Evolutionary conservation across 148 eudicot genomes (phyloP).

Genomic region (Simmondsia chinensis): DNA sequence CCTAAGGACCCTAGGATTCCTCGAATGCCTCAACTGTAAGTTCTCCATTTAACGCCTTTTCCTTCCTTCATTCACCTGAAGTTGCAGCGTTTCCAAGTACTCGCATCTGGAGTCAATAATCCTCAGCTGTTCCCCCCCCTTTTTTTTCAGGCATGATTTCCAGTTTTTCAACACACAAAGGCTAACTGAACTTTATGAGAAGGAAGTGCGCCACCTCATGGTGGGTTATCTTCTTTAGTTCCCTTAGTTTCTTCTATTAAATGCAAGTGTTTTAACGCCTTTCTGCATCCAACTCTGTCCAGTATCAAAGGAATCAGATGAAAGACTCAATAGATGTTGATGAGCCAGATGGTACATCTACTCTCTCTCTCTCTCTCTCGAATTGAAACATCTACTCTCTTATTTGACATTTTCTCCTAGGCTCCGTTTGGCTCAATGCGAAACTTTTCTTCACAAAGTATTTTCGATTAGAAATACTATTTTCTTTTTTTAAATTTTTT

Average conservation of each 20-base stretch:
- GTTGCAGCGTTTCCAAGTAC: too few species aligned
- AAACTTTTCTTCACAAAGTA: too few species aligned
- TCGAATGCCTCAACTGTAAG: slow-evolving; percentile 99
- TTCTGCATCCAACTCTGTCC: slow-evolving; percentile 1
- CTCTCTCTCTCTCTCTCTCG: too few species aligned
- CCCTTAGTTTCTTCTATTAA: neutral
- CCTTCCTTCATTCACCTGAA: neutral
- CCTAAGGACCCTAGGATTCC: slow-evolving; percentile 96
- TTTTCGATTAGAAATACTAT: too few species aligned
- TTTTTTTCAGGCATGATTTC: slow-evolving; percentile 71
- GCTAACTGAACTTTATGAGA: slow-evolving; percentile 85
- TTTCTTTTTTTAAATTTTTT: neutral
- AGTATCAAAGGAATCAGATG: slow-evolving; percentile 80
- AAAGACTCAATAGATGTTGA: slow-evolving; percentile 95
- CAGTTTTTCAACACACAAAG: slow-evolving; percentile 96
- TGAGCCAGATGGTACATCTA: slow-evolving; percentile 73
- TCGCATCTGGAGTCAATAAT: neutral
- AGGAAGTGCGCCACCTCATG: slow-evolving; percentile 95
- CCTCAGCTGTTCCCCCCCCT: neutral
- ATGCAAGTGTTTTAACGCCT: slow-evolving; percentile 5
- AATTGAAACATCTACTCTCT: too few species aligned
- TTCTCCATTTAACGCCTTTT: neutral
- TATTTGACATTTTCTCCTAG: too few species aligned
- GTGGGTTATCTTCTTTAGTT: slow-evolving; percentile 27
- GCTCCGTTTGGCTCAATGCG: too few species aligned